phyloP scores from a whole-genome alignment of 164 flowering plant species.

The Dillenia suffruticosa region DNA sequence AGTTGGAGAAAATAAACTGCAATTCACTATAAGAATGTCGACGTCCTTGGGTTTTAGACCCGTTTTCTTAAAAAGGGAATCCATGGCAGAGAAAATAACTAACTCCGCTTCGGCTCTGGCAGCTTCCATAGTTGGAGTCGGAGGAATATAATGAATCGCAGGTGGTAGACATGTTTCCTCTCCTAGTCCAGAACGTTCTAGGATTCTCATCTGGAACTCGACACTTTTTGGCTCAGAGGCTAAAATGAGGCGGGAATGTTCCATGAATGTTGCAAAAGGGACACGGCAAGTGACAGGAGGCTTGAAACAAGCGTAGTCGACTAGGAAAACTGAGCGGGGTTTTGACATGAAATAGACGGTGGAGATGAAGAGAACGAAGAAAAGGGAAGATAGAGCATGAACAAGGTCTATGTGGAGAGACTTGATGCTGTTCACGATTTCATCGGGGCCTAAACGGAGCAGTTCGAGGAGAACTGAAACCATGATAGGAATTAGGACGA shows the following conservation, averaged over 20 bases:
- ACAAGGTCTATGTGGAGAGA: constrained; percentile 37
- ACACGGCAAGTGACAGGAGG: constrained; percentile 52
- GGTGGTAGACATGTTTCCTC: constrained; percentile 59
- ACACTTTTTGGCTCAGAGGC: constrained; percentile 34
- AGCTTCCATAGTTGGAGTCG: constrained; percentile 40
- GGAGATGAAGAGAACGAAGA: constrained; percentile 31
- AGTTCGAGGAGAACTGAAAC: constrained; percentile 23
- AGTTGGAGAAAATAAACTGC: constrained; percentile 52
- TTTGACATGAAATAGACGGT: constrained; percentile 50
- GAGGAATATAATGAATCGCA: constrained; percentile 52
- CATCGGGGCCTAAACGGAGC: constrained; percentile 40
- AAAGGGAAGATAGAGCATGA: constrained; percentile 37
- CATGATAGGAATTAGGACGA: constrained; percentile 44
- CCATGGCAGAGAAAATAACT: constrained; percentile 48
- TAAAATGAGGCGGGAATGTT: constrained; percentile 38
- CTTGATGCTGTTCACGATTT: constrained; percentile 25
- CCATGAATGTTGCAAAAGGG: constrained; percentile 61
- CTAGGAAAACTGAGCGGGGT: constrained; percentile 42
- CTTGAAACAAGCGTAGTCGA: constrained; percentile 57
- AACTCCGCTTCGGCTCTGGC: constrained; percentile 47
- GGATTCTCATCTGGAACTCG: constrained; percentile 51
- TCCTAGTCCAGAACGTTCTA: constrained; percentile 50
- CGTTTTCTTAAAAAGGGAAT: constrained; percentile 38
- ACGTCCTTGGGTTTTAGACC: constrained; percentile 50
- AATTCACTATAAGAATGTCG: constrained; percentile 48